phyloP scores from a whole-genome alignment of 2,329 filamentous ascomycete genomes.

The Neoscytalidium dimidiatum region DNA sequence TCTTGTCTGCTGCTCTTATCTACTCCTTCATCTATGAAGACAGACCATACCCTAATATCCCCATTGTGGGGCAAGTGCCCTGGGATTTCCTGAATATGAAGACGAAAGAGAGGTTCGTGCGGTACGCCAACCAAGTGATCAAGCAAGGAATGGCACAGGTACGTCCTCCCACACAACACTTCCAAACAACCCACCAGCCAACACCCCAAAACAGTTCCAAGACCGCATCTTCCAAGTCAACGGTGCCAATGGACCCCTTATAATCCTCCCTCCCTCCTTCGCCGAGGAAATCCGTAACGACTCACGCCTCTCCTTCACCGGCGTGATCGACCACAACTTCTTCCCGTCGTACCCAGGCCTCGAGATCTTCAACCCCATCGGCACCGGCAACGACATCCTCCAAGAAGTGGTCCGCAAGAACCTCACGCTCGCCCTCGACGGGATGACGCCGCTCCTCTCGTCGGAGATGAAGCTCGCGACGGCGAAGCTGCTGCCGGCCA shows the following conservation, averaged over 20 bases:
- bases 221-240: background rate
- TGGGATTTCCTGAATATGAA: constrained; percentile 13
- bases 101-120: constrained; percentile 1
- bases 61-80: background rate
- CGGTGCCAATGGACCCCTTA: constrained; percentile 5
- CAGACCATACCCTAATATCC: constrained; percentile 5
- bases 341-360: background rate
- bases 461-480: background rate
- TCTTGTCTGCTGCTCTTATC: background rate
- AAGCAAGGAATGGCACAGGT: background rate
- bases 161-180: background rate
- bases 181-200: background rate
- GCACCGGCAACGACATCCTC: constrained; percentile 7
- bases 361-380: constrained; percentile 7
- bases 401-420: constrained; percentile 2
- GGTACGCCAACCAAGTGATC: background rate
- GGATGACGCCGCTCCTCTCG: background rate
- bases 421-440: background rate
- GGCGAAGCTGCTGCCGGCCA: background rate
- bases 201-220: background rate
- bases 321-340: constrained; percentile 17
- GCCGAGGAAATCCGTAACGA: constrained; percentile 3
- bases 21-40: constrained; percentile 12
- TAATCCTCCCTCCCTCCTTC: background rate
- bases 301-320: background rate